Evolutionary conservation across 225 moss, liverwort and hornwort genomes (phyloP), one percentile per base, ranked within the genome.

Genomic region (Anthoceros angustus): DNA sequence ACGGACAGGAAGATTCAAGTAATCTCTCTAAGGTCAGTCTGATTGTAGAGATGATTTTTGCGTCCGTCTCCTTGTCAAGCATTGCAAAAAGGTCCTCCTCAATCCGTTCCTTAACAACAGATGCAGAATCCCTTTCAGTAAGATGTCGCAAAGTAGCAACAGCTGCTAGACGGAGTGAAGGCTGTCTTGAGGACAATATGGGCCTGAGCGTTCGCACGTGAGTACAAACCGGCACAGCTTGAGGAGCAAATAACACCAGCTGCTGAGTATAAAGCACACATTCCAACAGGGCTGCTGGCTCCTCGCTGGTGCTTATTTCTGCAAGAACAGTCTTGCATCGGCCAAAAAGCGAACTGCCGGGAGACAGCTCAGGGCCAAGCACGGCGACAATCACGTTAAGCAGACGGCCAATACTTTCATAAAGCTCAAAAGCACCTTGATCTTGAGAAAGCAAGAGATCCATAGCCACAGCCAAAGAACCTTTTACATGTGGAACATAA

Each of bases 51-150:
- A 92, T 86, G 49, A 99, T 99, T 72, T 87, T 92, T 73, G 87
- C 89, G 78, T 99, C 89, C 7, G 98, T 99, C 79, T 99, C 98
- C 61, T 87, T 92, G 72, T 99, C 98, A 48, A 99, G 79, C 98
- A 99, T 99, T 61, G 89, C 92, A 39, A 99, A 99, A 42, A 99
- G 92, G 70, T 99, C 98, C 77, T 99, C 89, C 75, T 99, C 98
- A 63, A 99, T 92, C 68, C 80, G 86, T 77, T 92, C 98, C 76
- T 84, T 74, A 20, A 89, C 89, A 73, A 99, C 74, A 49, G 87
- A 63, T 70, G 84, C 83, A 26, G 98, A 83, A 70, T 99, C 92
- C 67, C 82, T 77, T 76, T 99, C 98, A 67, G 87, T 84, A 64
- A 99, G 83, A 70, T 99, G 98, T 42, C 87, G 87, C 43, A 99